Base-by-base conservation (phyloP, 768 basidiomycete species). In the Rubroboletus satanas region DNA sequence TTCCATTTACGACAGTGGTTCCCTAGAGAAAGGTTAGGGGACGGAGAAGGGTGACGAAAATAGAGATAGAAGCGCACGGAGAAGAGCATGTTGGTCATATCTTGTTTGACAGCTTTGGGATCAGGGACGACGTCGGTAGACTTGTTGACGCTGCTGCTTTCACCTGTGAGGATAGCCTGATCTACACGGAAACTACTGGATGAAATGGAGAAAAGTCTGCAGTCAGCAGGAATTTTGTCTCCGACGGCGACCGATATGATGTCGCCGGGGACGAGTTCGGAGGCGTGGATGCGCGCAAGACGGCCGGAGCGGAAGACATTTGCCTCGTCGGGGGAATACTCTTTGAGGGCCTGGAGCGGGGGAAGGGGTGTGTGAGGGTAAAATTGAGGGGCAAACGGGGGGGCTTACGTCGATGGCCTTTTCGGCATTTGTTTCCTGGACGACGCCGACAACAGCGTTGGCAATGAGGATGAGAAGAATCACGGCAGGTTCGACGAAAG, bases 41-140 rank as follows among this genome's bases (percentile, higher is more conserved):
- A 12, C 6, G 4, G 35, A 6, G 35, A 43, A 17, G 21, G 10
- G 4, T 4, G 23, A 39, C 36, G 41, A 56, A 10, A 53, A 41
- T 15, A 36, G 11, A 28, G 5, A 11, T 21, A n/a, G 37, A 21
- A 38, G 10, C 54, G 71, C n/a, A 93, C 93, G 9, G 92, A 87
- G 73, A 98, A 98, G 11, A 98, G 75, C 74, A 97, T 97, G 72
- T 98, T 98, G 54, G 81, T 85, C 95, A 96, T 96, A 65, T 99
- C 96, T 73, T 98, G 96, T 73, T 96, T 97, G 55, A 98, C 96
- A 7, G 95, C 96, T 60, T 77, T 81, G 35, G 63, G 45, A 65
- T 98, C 96, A 10, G 75, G 61, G 44, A 99, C 86, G 31, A 79
- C 73, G 9, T 82, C 83, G 7, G 81, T 67, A 18, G 76, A 82